Evolutionary conservation across 2,329 filamentous ascomycete species (phyloP).

Genomic region (Penicillium frequentans): DNA sequence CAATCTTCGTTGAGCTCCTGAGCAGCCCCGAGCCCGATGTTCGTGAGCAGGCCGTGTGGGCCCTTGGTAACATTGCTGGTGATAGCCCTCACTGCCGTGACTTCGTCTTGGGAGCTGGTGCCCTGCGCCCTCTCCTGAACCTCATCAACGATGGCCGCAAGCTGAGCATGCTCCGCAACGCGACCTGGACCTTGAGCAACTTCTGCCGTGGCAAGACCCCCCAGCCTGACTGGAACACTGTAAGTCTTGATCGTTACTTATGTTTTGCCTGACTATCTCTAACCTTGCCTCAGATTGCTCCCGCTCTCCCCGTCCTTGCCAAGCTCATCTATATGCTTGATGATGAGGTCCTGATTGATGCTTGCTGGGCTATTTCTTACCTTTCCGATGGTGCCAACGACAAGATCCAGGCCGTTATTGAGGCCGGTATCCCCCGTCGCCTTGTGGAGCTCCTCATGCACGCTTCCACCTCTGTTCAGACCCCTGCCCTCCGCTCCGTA

Average conservation of each 20-base stretch:
- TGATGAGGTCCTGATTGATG: conserved; percentile 96
- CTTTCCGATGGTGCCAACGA: conserved; percentile 97
- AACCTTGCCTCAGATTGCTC: conserved; percentile 69
- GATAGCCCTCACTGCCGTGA: conserved; percentile 97
- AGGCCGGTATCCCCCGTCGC: conserved; percentile 93
- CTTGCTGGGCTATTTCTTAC: conserved; percentile 99
- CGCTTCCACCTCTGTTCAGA: conserved; percentile 96
- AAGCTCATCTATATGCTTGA: conserved; percentile 99
- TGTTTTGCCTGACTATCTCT: conserved; percentile 23
- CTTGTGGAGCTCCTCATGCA: conserved; percentile 98
- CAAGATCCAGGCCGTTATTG: conserved; percentile 98
- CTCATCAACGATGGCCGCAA: conserved; percentile 97
- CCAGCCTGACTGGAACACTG: conserved; percentile 92
- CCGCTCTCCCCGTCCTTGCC: conserved; percentile 88
- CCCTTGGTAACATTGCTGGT: conserved; percentile 96
- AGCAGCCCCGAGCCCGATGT: conserved; percentile 97
- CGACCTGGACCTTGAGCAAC: conserved; percentile 98
- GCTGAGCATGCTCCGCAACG: conserved; percentile 97
- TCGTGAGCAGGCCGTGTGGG: conserved; percentile 97
- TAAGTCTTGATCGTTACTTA: conserved; percentile 46
- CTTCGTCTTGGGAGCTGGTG: conserved; percentile 89
- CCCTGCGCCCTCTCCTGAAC: conserved; percentile 83
- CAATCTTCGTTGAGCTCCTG: conserved; percentile 96
- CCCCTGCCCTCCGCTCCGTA: conserved; percentile 91
- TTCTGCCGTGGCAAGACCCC: conserved; percentile 99